Percentiles rank a stretch among this genome's conserved stretches.
Conservation (phyloP, 805 yeast species). For the Kazachstania taianensis region DNA sequence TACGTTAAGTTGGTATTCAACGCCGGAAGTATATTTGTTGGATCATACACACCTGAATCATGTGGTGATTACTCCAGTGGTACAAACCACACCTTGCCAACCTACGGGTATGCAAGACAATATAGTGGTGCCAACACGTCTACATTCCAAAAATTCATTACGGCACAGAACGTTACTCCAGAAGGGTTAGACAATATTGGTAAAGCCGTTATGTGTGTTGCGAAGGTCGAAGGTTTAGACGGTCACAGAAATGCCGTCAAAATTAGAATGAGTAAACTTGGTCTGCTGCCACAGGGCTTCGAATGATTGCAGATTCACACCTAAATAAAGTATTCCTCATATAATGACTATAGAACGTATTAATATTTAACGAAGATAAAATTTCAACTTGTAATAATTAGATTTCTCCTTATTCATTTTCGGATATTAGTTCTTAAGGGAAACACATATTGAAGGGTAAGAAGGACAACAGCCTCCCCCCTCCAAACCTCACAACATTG, state of each 20-base stretch:
- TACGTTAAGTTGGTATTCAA: constrained; percentile 69
- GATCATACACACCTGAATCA: constrained; percentile 92
- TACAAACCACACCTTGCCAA: constrained; percentile 96
- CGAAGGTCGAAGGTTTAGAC: constrained; percentile 92
- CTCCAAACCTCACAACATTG: too few relatives aligned
- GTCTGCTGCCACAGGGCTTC: constrained; percentile 35
- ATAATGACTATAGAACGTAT: neutral
- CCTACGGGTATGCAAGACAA: constrained; percentile 96
- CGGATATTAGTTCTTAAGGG: too few relatives aligned
- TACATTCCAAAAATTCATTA: constrained; percentile 89
- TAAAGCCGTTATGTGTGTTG: constrained; percentile 91
- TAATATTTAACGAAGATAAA: neutral
- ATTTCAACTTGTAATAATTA: neutral
- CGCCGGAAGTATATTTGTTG: constrained; percentile 96
- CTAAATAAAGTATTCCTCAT: neutral
- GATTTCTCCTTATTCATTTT: too few relatives aligned
- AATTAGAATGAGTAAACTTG: constrained; percentile 79
- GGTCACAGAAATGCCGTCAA: constrained; percentile 97
- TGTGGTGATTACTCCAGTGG: constrained; percentile 98
- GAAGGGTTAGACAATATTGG: constrained; percentile 84
- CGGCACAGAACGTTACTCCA: constrained; percentile 82
- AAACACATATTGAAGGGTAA: too few relatives aligned
- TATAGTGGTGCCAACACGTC: constrained; percentile 96
- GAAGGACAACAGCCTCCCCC: too few relatives aligned
- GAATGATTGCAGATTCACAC: too few relatives aligned